Evolutionary conservation across 2,329 filamentous ascomycete species (phyloP).

Genomic region (Ceratocystis papillata): DNA sequence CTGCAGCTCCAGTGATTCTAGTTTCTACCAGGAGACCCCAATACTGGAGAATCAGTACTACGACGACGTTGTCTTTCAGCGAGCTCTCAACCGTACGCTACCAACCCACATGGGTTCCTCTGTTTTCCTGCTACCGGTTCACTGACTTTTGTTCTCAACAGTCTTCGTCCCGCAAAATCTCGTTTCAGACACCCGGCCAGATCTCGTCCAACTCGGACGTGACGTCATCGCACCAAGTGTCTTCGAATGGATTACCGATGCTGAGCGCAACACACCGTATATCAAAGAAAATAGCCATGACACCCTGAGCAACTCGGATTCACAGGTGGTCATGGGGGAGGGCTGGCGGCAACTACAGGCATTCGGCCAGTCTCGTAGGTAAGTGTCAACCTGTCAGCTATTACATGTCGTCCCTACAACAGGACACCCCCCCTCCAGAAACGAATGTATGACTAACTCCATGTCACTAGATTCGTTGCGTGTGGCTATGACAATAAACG

Average conservation of each 20-base stretch:
- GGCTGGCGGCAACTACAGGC: slow-evolving; percentile 55
- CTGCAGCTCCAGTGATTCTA: slow-evolving; percentile 34
- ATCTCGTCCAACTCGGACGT: slow-evolving; percentile 40
- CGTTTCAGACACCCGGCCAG: slow-evolving; percentile 33
- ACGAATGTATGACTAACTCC: neutral
- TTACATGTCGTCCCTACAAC: neutral
- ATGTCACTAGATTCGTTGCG: slow-evolving; percentile 43
- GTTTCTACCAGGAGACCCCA: slow-evolving; percentile 47
- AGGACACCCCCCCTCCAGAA: no score
- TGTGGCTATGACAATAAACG: slow-evolving; percentile 47
- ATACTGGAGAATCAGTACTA: slow-evolving; percentile 46
- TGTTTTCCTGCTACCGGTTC: neutral
- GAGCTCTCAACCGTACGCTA: slow-evolving; percentile 41
- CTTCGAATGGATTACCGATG: slow-evolving; percentile 50
- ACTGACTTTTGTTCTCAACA: slow-evolving; percentile 27
- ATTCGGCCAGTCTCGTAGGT: slow-evolving; percentile 47
- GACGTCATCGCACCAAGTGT: slow-evolving; percentile 44
- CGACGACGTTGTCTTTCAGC: slow-evolving; percentile 43
- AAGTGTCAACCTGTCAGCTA: slow-evolving; percentile 18
- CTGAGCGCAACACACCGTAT: slow-evolving; percentile 54
- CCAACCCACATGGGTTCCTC: neutral
- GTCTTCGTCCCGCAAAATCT: slow-evolving; percentile 41
- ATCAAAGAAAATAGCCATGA: slow-evolving; percentile 47
- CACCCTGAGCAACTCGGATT: slow-evolving; percentile 49
- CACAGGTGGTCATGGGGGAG: slow-evolving; percentile 51